phyloP scores from a whole-genome alignment of 2,329 filamentous ascomycete species.

The Fusarium sp. region DNA sequence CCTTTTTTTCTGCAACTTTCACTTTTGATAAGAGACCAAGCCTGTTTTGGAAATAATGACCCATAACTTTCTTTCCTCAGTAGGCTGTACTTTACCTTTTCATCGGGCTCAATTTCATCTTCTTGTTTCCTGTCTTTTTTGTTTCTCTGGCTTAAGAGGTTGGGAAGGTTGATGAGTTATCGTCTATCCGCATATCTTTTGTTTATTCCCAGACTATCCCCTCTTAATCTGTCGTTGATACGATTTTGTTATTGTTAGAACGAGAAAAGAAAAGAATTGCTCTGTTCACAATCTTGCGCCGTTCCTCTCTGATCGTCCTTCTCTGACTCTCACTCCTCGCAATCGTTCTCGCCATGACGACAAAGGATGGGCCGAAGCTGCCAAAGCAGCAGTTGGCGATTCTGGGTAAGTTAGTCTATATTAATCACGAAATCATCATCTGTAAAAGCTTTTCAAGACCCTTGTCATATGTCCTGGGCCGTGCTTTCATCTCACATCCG shows the following conservation, averaged over 20 bases:
- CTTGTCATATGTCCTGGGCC: background rate
- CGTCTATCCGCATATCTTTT: background rate
- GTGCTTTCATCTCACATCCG: constrained; percentile 1
- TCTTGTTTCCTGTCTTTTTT: constrained; percentile 7
- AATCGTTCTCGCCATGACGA: constrained; percentile 37
- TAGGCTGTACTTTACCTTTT: constrained; percentile 12
- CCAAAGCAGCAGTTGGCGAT: constrained; percentile 82
- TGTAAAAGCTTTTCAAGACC: background rate
- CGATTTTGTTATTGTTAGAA: background rate
- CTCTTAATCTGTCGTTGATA: background rate
- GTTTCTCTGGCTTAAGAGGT: constrained; percentile 3
- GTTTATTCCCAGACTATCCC: background rate
- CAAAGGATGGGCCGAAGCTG: constrained; percentile 66
- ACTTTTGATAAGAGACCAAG: constrained; percentile 7
- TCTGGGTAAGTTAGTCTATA: constrained; percentile 67
- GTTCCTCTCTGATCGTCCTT: background rate
- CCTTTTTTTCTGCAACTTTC: constrained; percentile 19
- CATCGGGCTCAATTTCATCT: background rate
- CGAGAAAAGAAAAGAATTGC: constrained; percentile 16
- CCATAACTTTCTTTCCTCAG: constrained; percentile 16
- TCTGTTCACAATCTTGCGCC: constrained; percentile 2
- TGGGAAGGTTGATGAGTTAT: constrained; percentile 10
- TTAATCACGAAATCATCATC: background rate
- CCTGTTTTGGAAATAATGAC: constrained; percentile 23
- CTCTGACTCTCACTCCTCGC: constrained; percentile 1